Conservation (phyloP, 2,329 filamentous ascomycete species). For the Fusarium nurragi region DNA sequence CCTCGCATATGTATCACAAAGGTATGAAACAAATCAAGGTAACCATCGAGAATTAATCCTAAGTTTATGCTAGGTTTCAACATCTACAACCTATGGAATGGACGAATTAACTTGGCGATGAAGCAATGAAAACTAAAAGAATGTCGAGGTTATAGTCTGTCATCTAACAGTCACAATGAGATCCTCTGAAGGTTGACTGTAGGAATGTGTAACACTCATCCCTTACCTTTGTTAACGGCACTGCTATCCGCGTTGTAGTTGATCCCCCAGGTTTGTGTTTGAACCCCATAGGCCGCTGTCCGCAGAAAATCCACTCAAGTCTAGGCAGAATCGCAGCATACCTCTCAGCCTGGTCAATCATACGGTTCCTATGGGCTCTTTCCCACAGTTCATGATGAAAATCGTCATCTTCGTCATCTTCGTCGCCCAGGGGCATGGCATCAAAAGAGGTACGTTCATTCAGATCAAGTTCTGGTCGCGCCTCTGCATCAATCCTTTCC, state of each 20-base stretch:
- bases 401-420: no score
- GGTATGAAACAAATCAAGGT: no score
- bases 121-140: neutral
- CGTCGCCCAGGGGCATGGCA: no score
- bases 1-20: no score
- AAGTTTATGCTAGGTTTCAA: no score
- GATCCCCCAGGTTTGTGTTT: neutral
- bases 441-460: no score
- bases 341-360: conserved; percentile 21
- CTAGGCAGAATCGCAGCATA: conserved; percentile 20
- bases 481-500: no score
- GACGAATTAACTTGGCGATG: no score
- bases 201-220: conserved; percentile 5
- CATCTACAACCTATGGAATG: no score
- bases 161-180: neutral
- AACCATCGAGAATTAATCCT: no score
- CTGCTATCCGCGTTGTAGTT: neutral
- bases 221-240: conserved; percentile 1
- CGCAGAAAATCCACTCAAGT: conserved; percentile 27
- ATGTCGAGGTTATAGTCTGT: neutral
- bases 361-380: conserved; percentile 29
- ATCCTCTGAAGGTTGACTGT: neutral
- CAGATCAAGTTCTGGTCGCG: no score
- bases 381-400: conserved; percentile 11
- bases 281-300: conserved; percentile 1